Evolutionary conservation across 495 filamentous ascomycete genomes (phyloP).

Genomic region (Hypoxylon fragiforme): DNA sequence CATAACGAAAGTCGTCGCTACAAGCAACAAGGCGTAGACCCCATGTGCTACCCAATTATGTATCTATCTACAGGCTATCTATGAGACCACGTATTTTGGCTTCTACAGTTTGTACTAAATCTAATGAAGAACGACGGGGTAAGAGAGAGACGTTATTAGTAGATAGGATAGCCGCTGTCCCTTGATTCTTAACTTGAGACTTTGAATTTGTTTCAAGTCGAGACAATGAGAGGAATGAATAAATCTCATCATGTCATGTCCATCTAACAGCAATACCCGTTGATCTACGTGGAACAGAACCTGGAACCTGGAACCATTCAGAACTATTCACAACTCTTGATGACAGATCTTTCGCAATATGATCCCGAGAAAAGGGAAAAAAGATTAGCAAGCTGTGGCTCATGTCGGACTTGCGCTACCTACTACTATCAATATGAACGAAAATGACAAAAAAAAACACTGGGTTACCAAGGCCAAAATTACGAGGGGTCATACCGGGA

Average conservation of each 20-base stretch:
- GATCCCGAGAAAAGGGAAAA: background rate
- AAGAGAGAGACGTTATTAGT: slow-evolving; percentile 26
- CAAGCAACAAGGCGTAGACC: slow-evolving; percentile 21
- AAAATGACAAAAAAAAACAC: slow-evolving; percentile 3
- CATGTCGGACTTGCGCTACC: slow-evolving; percentile 6
- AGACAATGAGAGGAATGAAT: background rate
- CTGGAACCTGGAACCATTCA: too few species aligned
- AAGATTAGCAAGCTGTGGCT: too few species aligned
- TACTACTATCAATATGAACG: background rate
- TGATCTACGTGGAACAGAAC: background rate
- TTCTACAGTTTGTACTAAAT: slow-evolving; percentile 9
- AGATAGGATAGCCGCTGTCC: slow-evolving; percentile 16
- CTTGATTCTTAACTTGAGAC: slow-evolving; percentile 3
- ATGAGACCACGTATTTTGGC: slow-evolving; percentile 28
- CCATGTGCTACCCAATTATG: slow-evolving; percentile 25
- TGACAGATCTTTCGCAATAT: too few species aligned
- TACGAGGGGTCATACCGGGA: slow-evolving; percentile 4
- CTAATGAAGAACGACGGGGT: slow-evolving; percentile 11
- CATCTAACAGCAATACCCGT: background rate
- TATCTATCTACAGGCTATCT: slow-evolving; percentile 22
- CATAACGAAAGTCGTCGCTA: slow-evolving; percentile 9
- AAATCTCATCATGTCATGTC: background rate
- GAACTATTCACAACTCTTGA: too few species aligned
- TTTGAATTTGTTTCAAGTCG: slow-evolving; percentile 7
- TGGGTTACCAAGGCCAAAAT: background rate